phyloP scores from a whole-genome alignment of 139 green algal genomes.

The Edaphochlamys debaryana region DNA sequence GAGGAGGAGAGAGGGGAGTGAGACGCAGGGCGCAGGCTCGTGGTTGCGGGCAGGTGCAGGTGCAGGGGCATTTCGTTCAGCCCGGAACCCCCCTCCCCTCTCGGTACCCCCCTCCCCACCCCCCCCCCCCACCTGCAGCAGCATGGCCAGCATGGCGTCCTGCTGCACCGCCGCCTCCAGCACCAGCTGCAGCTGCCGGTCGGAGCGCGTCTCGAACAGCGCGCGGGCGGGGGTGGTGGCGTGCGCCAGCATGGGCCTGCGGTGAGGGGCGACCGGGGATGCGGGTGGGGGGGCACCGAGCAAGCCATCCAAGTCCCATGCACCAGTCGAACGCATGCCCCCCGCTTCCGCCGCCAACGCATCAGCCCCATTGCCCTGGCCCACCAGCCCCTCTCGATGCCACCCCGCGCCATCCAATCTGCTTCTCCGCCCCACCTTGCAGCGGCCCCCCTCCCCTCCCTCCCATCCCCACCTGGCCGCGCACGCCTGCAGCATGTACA shows the following conservation, averaged over 20 bases:
- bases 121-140: slow-evolving; percentile 38
- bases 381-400: too few species aligned
- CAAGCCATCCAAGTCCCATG: not conserved
- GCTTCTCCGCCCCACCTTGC: too few species aligned
- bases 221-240: not conserved
- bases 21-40: too few species aligned
- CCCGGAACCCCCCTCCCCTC: too few species aligned
- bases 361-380: too few species aligned
- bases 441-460: too few species aligned
- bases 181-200: slow-evolving; percentile 37
- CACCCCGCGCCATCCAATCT: too few species aligned
- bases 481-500: slow-evolving; percentile 33
- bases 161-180: slow-evolving; percentile 38
- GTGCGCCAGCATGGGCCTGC: slow-evolving; percentile 32
- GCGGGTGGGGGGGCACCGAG: not conserved
- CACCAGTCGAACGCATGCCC: too few species aligned
- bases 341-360: too few species aligned
- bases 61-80: too few species aligned
- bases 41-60: not conserved
- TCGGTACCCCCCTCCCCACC: not conserved
- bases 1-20: not conserved
- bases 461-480: not conserved
- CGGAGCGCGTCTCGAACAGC: slow-evolving; percentile 25
- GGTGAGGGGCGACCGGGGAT: too few species aligned
- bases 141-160: slow-evolving; percentile 40